Base-by-base conservation (phyloP, 1,284 basidiomycete species). In the Anthracocystis walkeri region DNA sequence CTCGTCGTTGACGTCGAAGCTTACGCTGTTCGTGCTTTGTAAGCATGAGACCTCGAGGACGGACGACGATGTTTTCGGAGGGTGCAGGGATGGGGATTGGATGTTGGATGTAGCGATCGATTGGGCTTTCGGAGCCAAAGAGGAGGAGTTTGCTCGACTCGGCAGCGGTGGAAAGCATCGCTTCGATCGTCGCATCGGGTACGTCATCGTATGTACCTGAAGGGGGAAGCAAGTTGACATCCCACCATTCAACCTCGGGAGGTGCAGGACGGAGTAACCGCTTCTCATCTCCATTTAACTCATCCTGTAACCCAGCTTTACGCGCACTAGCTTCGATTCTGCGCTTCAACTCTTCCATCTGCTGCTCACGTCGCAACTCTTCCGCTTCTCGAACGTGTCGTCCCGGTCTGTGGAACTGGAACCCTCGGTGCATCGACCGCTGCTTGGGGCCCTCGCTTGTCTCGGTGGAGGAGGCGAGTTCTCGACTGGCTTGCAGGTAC, bases 241-340 rank as follows among this genome's bases (percentile, higher is more conserved):
- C 97, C 96, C 97, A 99, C 96, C 96, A 99, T 86, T 99, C 96
- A 8, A 92, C 89, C 6, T 90, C 91, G 0, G 96, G 97, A 5
- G 96, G 96, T 0, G 91, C 89, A 63, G 90, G 90, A 48, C 94
- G 89, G 91, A 94, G 80, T 20, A 69, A 90, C 70, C 90, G 90
- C 86, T 93, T 93, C 86, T 97, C 95, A 40, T 96, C 87, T 0
- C 90, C 92, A 72, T 95, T 93, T 82, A 97, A 92, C 85, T 97
- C 96, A 40, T 91, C 90, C 83, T 96, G 93, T 81, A 99, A 83
- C 12, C 96, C 97, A 18, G 95, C 96, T 86, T 96, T 97, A 72
- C 91, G 89, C 31, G 94, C 93, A 75, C 91, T 91, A 85, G 95
- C 94, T 14, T 93, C 93, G 77, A 99, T 98, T 48, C 94, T 89